Conservation (phyloP, 2,329 filamentous ascomycete species). For the Phialemonium atrogriseum region DNA sequence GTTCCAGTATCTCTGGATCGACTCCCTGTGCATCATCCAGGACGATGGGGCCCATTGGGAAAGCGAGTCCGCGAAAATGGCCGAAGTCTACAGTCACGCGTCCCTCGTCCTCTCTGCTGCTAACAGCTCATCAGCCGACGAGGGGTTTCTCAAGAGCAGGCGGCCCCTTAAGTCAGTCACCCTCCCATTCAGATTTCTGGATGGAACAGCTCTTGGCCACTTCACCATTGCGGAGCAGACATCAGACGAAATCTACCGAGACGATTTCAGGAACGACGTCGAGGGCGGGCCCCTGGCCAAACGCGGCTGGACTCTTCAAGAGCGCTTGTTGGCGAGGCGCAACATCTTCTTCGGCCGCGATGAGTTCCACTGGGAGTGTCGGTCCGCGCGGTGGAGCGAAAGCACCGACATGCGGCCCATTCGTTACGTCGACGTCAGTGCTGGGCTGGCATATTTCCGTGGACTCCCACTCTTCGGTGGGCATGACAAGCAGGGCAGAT, state of each 20-base stretch:
- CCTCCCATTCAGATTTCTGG: neutral
- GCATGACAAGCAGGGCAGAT: neutral
- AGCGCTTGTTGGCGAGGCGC: conserved; percentile 6
- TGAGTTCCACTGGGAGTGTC: conserved; percentile 7
- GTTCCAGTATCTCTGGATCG: conserved; percentile 5
- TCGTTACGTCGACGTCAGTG: conserved; percentile 4
- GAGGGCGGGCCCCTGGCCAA: conserved; percentile 1
- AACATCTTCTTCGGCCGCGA: conserved; percentile 5
- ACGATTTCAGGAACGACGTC: conserved; percentile 3
- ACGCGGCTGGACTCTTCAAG: conserved; percentile 10
- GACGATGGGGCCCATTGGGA: conserved; percentile 8
- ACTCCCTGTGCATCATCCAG: conserved; percentile 6
- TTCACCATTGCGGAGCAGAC: neutral
- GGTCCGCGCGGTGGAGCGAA: conserved; percentile 4
- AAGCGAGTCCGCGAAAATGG: conserved; percentile 8
- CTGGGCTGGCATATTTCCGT: conserved; percentile 1
- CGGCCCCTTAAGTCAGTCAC: neutral
- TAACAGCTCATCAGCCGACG: neutral
- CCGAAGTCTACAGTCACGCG: conserved; percentile 8
- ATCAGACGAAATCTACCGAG: neutral
- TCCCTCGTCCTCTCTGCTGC: conserved; percentile 9
- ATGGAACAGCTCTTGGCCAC: neutral
- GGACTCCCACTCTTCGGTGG: conserved; percentile 1
- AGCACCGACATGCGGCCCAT: conserved; percentile 3
- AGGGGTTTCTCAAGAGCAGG: conserved; percentile 6